Conservation (phyloP, 2,329 filamentous ascomycete species). For the Parastagonospora avenae region DNA sequence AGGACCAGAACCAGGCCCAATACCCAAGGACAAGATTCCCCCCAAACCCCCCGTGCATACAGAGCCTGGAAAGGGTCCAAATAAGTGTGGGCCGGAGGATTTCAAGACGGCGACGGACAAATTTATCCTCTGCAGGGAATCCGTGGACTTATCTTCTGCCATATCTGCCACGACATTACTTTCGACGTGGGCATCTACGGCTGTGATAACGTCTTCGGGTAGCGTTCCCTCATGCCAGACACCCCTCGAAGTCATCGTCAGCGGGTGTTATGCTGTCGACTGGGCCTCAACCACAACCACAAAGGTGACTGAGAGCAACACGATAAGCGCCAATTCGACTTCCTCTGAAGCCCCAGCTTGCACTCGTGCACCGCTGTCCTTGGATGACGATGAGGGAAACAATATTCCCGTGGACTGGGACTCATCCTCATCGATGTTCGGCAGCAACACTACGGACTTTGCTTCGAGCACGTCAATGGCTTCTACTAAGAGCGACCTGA, state of each 20-base stretch:
- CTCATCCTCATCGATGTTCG: slow-evolving; percentile 4
- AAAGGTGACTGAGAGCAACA: slow-evolving; percentile 10
- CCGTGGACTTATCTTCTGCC: slow-evolving; percentile 12
- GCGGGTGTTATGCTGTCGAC: slow-evolving; percentile 19
- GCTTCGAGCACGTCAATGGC: background rate
- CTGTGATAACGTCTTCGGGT: background rate
- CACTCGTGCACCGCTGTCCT: slow-evolving; percentile 24
- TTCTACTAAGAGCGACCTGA: background rate
- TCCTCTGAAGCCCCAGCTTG: slow-evolving; percentile 20
- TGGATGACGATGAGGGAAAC: slow-evolving; percentile 38
- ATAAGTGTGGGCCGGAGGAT: slow-evolving; percentile 24
- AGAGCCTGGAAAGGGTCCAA: background rate
- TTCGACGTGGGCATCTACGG: background rate
- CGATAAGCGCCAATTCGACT: slow-evolving; percentile 2
- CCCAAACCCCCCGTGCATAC: background rate
- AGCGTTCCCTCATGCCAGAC: slow-evolving; percentile 20
- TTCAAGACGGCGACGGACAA: slow-evolving; percentile 30
- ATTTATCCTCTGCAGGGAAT: slow-evolving; percentile 24
- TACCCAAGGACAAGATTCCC: slow-evolving; percentile 2
- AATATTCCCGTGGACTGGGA: slow-evolving; percentile 18
- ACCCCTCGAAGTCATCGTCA: slow-evolving; percentile 14
- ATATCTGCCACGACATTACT: slow-evolving; percentile 19
- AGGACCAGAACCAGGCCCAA: slow-evolving; percentile 26
- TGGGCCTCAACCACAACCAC: slow-evolving; percentile 16
- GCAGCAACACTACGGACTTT: background rate